Evolutionary conservation across 2,329 filamentous ascomycete genomes (phyloP).

Genomic region (Zasmidium cellare): DNA sequence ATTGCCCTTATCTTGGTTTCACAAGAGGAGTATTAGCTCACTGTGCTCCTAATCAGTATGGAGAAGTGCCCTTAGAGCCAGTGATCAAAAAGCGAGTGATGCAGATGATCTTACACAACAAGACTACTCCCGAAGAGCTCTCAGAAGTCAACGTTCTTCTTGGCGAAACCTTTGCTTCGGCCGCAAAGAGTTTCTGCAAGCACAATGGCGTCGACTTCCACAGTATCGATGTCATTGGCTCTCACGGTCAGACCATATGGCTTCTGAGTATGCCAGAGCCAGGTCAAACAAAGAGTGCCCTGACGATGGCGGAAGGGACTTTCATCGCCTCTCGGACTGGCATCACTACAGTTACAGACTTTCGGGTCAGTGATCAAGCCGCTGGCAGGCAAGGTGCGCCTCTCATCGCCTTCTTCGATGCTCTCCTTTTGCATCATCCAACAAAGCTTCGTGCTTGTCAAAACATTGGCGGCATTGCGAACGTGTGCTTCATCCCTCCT

Average conservation of each 20-base stretch:
- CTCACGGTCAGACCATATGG: constrained; percentile 62
- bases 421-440: constrained; percentile 57
- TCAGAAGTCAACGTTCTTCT: constrained; percentile 60
- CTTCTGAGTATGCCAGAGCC: constrained; percentile 54
- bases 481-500: constrained; percentile 61
- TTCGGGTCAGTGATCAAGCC: constrained; percentile 58
- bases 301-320: constrained; percentile 60
- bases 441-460: constrained; percentile 60
- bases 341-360: constrained; percentile 61
- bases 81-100: constrained; percentile 59
- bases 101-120: constrained; percentile 57
- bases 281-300: constrained; percentile 48
- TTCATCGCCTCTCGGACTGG: constrained; percentile 57
- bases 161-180: constrained; percentile 57
- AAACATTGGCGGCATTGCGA: constrained; percentile 63
- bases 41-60: constrained; percentile 43
- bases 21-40: neutral
- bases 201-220: constrained; percentile 44
- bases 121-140: constrained; percentile 54
- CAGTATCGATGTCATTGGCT: constrained; percentile 55
- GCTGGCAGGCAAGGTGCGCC: constrained; percentile 58
- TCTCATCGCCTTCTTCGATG: constrained; percentile 59
- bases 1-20: neutral
- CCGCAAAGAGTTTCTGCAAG: constrained; percentile 53
- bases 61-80: constrained; percentile 55